phyloP scores from a whole-genome alignment of 371 early-diverging fungal species.

The Syncephalastrum contaminatum region DNA sequence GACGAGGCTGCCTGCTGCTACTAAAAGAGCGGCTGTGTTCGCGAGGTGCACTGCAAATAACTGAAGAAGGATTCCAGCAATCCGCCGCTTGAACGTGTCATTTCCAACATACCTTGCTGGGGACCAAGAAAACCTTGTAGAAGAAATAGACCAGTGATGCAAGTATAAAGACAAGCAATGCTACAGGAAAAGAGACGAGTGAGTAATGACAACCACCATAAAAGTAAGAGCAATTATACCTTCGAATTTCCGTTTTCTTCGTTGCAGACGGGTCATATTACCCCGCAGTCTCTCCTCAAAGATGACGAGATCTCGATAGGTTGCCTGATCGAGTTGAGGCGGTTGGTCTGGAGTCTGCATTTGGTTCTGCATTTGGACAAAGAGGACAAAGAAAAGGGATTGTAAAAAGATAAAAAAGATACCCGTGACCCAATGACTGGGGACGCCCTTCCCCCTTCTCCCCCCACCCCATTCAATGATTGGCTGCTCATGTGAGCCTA shows the following conservation, averaged over 20 bases:
- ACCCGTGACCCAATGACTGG: not conserved
- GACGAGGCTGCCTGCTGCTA: constrained; percentile 39
- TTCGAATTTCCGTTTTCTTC: constrained; percentile 65
- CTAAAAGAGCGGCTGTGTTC: constrained; percentile 33
- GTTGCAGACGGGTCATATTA: constrained; percentile 54
- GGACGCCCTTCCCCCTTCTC: too few relatives aligned
- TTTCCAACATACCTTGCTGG: constrained; percentile 38
- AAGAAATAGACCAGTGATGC: constrained; percentile 39
- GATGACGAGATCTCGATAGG: constrained; percentile 65
- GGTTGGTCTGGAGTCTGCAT: not conserved
- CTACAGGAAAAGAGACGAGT: constrained; percentile 13
- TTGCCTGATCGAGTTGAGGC: constrained; percentile 27
- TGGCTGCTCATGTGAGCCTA: too few relatives aligned
- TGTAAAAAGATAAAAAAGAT: not conserved
- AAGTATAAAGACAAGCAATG: constrained; percentile 31
- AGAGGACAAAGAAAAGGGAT: not conserved
- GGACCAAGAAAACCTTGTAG: constrained; percentile 51
- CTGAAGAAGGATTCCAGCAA: constrained; percentile 3
- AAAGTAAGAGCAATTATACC: constrained; percentile 27
- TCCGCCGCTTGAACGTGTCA: not conserved
- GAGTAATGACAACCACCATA: not conserved
- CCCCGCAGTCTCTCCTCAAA: constrained; percentile 68
- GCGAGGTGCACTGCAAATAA: constrained; percentile 32
- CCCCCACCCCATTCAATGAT: too few relatives aligned
- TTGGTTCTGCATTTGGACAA: too few relatives aligned